Percentiles rank a stretch among this genome's conserved stretches.
Evolutionary conservation across 768 basidiomycete species (phyloP).

Genomic region (Rhizopogon vesiculosus): DNA sequence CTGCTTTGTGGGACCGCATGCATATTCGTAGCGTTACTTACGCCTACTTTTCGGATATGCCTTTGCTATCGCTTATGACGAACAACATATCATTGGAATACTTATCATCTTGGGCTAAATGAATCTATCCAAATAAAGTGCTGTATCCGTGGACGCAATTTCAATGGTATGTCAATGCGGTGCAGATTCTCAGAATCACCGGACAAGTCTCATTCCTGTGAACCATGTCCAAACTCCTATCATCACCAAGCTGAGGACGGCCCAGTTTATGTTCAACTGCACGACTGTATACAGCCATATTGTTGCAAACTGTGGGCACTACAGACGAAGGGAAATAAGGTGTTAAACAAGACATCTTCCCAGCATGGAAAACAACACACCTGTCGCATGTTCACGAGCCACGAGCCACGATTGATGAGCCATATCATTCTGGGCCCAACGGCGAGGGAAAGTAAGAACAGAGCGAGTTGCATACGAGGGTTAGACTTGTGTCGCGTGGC

Average conservation of each 20-base stretch:
- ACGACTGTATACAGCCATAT: conserved; percentile 75
- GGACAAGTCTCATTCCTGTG: conserved; percentile 46
- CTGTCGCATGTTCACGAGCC: conserved; percentile 72
- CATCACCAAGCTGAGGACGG: conserved; percentile 48
- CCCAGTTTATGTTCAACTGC: conserved; percentile 61
- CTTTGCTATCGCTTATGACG: neutral
- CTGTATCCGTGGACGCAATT: neutral
- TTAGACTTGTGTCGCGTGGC: conserved; percentile 63
- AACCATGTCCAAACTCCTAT: conserved; percentile 61
- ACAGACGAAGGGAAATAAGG: conserved; percentile 2
- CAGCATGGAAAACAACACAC: conserved; percentile 27
- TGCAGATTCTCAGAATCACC: conserved; percentile 12
- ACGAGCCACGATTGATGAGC: conserved; percentile 63
- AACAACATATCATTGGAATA: neutral
- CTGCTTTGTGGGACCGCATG: neutral
- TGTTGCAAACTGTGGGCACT: conserved; percentile 78
- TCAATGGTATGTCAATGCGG: neutral
- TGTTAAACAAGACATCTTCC: neutral
- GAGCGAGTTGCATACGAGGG: conserved; percentile 45
- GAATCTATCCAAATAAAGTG: too few species aligned
- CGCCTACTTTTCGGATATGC: neutral
- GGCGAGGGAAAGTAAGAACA: conserved; percentile 55
- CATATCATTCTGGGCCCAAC: conserved; percentile 68
- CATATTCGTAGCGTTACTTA: neutral
- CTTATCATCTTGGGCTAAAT: neutral